Percentiles rank a stretch among this genome's conserved stretches.
Conservation (phyloP, 208 protist genomes). For the Acanthamoeba rhysodes region DNA sequence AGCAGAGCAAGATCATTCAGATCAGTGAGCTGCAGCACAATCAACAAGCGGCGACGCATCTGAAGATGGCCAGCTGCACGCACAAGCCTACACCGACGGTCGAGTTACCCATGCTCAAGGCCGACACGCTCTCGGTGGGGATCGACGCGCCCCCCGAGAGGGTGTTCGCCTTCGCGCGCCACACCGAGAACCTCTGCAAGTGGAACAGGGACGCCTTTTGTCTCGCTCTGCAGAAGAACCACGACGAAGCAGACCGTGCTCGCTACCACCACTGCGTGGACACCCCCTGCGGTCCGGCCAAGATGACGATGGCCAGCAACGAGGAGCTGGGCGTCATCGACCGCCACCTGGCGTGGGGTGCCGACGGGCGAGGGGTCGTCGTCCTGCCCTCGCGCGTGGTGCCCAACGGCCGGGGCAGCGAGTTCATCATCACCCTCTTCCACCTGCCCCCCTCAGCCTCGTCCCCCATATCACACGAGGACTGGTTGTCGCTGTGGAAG, state of each 20-base stretch:
- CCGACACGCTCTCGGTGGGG: neutral
- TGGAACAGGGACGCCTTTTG: constrained; percentile 29
- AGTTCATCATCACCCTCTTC: constrained; percentile 31
- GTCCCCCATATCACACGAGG: neutral
- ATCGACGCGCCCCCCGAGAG: neutral
- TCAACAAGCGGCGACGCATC: no score
- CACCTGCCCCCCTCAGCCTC: neutral
- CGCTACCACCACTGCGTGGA: constrained; percentile 7
- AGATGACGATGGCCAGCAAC: neutral
- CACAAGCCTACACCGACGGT: neutral
- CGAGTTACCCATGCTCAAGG: neutral
- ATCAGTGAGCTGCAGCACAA: no score
- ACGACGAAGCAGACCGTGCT: neutral
- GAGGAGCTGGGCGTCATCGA: constrained; percentile 6
- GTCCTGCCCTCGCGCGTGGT: neutral
- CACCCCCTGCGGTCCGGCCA: neutral
- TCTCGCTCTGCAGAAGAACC: neutral
- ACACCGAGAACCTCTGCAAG: neutral
- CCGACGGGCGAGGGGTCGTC: neutral
- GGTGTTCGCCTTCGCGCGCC: neutral
- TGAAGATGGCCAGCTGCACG: neutral
- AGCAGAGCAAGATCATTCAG: no score
- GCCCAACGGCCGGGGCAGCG: constrained; percentile 13
- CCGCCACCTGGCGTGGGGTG: neutral
- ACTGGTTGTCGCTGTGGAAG: constrained; percentile 42